Evolutionary conservation across 148 eudicot species (phyloP).

Genomic region (Camellia lanceoleosa): DNA sequence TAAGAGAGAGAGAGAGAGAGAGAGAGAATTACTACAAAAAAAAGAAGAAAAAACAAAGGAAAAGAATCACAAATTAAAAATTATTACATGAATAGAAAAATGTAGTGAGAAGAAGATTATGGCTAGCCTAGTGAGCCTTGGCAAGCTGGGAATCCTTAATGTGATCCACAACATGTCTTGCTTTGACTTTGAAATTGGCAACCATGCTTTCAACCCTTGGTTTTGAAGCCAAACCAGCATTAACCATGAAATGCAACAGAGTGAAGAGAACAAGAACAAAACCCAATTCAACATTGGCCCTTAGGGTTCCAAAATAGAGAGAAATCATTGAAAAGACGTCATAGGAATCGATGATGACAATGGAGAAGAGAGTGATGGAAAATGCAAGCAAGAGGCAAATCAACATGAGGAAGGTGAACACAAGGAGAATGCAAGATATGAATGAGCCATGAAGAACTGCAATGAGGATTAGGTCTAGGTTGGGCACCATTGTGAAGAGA

Average conservation of each 20-base stretch:
- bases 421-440: constrained; percentile 41
- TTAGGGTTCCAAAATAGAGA: constrained; percentile 21
- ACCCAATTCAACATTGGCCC: constrained; percentile 36
- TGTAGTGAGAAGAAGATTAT: background rate
- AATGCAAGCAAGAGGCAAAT: constrained; percentile 32
- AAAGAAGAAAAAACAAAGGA: background rate
- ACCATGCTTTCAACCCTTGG: constrained; percentile 5
- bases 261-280: constrained; percentile 27
- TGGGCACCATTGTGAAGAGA: constrained; percentile 32
- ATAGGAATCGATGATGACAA: constrained; percentile 26
- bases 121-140: background rate
- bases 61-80: background rate
- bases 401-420: constrained; percentile 31
- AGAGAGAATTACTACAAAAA: too few species aligned
- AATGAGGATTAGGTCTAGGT: constrained; percentile 45
- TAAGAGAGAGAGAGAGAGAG: background rate
- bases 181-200: background rate
- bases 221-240: constrained; percentile 14
- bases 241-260: constrained; percentile 17
- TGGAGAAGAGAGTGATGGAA: constrained; percentile 31
- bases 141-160: constrained; percentile 1
- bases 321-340: constrained; percentile 15
- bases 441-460: constrained; percentile 54
- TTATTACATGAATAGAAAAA: background rate
- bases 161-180: constrained; percentile 6